These are phyloP conservation scores for Cyphellophora europaea DNA, from an alignment of 2,329 filamentous ascomycete genomes.

Conservation along the genomic window DNA sequence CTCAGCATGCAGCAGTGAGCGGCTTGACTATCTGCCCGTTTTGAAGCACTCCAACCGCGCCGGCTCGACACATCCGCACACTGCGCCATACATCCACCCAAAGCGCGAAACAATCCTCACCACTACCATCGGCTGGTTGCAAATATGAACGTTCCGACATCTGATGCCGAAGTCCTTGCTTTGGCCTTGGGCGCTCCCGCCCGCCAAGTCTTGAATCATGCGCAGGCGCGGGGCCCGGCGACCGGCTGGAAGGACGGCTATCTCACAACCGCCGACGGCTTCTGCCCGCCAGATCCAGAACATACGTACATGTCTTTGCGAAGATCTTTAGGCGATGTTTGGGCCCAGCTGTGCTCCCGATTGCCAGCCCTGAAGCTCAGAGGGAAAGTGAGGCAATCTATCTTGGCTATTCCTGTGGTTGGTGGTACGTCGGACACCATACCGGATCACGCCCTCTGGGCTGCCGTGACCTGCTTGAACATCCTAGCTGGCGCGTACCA, in stretches of 20 bases:
- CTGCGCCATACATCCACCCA: no score
- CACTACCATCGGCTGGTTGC: no score
- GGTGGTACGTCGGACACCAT: slow-evolving; percentile 9
- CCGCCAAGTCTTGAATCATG: slow-evolving; percentile 9
- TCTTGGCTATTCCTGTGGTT: slow-evolving; percentile 7
- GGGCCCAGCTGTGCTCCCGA: slow-evolving; percentile 9
- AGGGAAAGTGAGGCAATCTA: slow-evolving; percentile 9
- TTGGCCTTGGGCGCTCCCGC: slow-evolving; percentile 10
- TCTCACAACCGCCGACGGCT: slow-evolving; percentile 8
- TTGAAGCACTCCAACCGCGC: no score
- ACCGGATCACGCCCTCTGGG: slow-evolving; percentile 9
- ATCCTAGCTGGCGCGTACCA: slow-evolving; percentile 11
- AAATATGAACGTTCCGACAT: no score
- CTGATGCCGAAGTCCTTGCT: slow-evolving; percentile 6
- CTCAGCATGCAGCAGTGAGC: no score
- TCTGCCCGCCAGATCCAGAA: slow-evolving; percentile 10
- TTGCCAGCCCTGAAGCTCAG: slow-evolving; percentile 9
- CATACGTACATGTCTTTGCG: slow-evolving; percentile 6
- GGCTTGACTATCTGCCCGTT: no score
- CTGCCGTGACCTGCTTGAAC: slow-evolving; percentile 7
- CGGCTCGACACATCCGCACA: no score
- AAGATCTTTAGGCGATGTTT: slow-evolving; percentile 10
- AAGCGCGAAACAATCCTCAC: no score
- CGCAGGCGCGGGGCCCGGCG: slow-evolving; percentile 6
- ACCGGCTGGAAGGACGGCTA: slow-evolving; percentile 12